These are phyloP conservation scores for Cichorium intybus DNA, from an alignment of 140 eudicot species.

Conservation along the genomic window DNA sequence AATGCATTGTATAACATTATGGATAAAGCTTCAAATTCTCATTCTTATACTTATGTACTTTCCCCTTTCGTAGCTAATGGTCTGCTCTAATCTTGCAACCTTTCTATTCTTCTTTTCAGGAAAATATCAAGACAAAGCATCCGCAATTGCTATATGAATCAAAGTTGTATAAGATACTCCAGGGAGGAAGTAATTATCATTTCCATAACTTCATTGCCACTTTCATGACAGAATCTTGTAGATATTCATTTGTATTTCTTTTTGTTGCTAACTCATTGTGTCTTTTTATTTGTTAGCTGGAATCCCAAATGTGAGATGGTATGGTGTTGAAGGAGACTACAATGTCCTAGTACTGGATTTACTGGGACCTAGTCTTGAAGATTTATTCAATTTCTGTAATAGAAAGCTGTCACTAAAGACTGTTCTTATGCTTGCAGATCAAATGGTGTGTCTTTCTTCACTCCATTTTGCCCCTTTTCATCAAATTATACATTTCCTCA, in stretches of 20 bases:
- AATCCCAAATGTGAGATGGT: slow-evolving; percentile 77
- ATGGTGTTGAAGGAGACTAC: slow-evolving; percentile 76
- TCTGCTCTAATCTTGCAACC: neutral
- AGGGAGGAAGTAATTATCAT: slow-evolving; percentile 72
- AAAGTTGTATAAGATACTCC: slow-evolving; percentile 68
- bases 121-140: slow-evolving; percentile 75
- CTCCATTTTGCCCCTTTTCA: neutral
- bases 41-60: neutral
- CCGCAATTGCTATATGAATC: slow-evolving; percentile 87
- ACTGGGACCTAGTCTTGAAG: slow-evolving; percentile 85
- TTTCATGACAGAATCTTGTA: neutral
- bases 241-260: neutral
- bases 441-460: slow-evolving; percentile 48
- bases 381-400: slow-evolving; percentile 69
- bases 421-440: slow-evolving; percentile 91
- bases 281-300: slow-evolving; percentile 50
- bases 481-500: neutral
- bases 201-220: neutral
- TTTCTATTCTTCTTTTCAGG: slow-evolving; percentile 36
- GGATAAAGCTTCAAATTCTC: neutral
- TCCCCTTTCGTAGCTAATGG: neutral
- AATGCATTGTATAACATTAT: neutral
- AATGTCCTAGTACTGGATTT: slow-evolving; percentile 78
- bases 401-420: slow-evolving; percentile 78
- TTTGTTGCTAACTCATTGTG: neutral